A percentile compares a stretch with the other conserved stretches of the same genome.
Evolutionary conservation across 1,284 basidiomycete genomes (phyloP).

Genomic region (Leccinum olivaceoglutinosum): DNA sequence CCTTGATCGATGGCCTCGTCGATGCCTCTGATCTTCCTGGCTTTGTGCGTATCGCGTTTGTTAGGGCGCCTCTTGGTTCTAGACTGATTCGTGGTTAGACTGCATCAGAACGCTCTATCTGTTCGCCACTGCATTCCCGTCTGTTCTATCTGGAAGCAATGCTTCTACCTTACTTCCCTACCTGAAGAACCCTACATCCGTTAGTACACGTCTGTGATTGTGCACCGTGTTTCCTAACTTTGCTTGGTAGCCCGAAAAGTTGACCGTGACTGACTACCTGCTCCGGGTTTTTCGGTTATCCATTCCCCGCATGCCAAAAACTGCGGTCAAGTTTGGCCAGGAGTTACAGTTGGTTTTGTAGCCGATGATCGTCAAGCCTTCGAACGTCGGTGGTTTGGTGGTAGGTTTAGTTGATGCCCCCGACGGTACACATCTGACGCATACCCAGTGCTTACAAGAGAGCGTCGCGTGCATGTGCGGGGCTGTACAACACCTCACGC

Average conservation of each 20-base stretch:
- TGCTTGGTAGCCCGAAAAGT: constrained; percentile 68
- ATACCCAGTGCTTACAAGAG: constrained; percentile 73
- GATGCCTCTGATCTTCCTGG: constrained; percentile 77
- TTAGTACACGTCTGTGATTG: constrained; percentile 30
- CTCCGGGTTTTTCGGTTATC: constrained; percentile 84
- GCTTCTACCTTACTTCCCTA: constrained; percentile 84
- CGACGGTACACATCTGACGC: constrained; percentile 1
- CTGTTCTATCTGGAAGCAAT: constrained; percentile 73
- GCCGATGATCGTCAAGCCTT: constrained; percentile 84
- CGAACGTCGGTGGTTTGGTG: constrained; percentile 55
- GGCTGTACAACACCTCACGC: constrained; percentile 80
- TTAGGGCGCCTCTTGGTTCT: neutral
- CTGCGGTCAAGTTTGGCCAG: constrained; percentile 80
- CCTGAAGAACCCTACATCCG: constrained; percentile 74
- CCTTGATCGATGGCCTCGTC: constrained; percentile 81
- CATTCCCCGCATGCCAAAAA: constrained; percentile 85
- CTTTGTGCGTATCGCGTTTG: constrained; percentile 51
- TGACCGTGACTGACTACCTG: constrained; percentile 76
- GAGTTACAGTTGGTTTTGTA: constrained; percentile 78
- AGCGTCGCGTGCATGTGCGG: constrained; percentile 88
- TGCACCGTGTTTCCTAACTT: constrained; percentile 1
- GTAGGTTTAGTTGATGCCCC: constrained; percentile 34
- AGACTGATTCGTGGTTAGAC: constrained; percentile 42
- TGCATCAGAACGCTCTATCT: constrained; percentile 83
- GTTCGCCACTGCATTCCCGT: constrained; percentile 75